Evolutionary conservation across 164 flowering plant genomes (phyloP).

Genomic region (Paratinospora sagittata): DNA sequence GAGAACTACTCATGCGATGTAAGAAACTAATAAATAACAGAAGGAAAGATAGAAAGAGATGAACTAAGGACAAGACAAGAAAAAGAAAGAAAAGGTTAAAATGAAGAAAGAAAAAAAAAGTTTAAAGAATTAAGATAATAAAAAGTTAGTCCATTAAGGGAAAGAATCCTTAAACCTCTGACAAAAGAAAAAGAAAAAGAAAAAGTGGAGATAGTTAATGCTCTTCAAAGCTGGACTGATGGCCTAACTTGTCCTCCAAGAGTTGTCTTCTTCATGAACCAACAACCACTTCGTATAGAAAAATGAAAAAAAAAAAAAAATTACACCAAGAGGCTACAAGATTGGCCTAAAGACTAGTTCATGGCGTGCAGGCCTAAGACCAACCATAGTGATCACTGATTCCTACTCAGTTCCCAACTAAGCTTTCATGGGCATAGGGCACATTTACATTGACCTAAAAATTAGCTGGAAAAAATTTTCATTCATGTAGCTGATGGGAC

Average conservation of each 20-base stretch:
- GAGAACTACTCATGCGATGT: too few relatives aligned
- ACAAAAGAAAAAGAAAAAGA: too few relatives aligned
- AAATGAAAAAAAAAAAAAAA: background rate
- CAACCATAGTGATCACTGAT: background rate
- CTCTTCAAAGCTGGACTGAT: background rate
- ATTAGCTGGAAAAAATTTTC: background rate
- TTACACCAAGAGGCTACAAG: background rate
- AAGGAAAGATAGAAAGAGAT: background rate
- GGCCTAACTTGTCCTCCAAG: constrained; percentile 2
- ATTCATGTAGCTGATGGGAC: background rate
- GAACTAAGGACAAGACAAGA: background rate
- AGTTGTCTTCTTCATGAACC: background rate
- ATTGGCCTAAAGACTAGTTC: background rate
- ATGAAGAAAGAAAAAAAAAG: background rate
- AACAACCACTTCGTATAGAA: background rate
- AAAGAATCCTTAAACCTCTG: too few relatives aligned
- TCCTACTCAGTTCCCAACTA: background rate
- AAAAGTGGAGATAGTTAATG: background rate
- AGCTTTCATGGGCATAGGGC: background rate
- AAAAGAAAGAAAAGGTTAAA: background rate
- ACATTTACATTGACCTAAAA: background rate
- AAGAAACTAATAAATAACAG: background rate
- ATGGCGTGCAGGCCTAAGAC: background rate
- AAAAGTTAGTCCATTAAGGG: background rate
- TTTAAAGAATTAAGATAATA: background rate